Conservation (phyloP, 768 basidiomycete genomes). For the Macrolepiota fuliginosa region DNA sequence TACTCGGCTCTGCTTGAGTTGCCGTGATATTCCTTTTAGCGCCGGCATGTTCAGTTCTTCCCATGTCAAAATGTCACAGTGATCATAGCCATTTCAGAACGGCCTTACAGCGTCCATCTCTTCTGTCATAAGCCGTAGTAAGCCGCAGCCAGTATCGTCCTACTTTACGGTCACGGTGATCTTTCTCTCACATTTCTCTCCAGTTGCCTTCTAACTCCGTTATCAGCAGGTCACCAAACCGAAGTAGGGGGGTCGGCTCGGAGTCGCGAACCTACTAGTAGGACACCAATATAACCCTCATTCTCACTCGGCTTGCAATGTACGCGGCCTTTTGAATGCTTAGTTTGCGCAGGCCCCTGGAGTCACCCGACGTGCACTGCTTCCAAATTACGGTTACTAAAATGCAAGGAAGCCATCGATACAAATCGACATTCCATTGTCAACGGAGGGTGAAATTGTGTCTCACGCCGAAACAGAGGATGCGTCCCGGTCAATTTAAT, state of each 20-base stretch:
- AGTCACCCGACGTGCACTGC: not conserved
- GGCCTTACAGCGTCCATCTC: not conserved
- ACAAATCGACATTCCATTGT: conserved; percentile 6
- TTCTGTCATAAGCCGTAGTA: not conserved
- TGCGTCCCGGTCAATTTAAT: conserved; percentile 7
- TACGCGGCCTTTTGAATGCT: too few relatives aligned
- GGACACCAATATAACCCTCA: too few relatives aligned
- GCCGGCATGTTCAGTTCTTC: not conserved
- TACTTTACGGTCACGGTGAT: not conserved
- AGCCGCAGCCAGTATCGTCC: not conserved
- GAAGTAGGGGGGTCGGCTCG: not conserved
- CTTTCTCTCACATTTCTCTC: conserved; percentile 8
- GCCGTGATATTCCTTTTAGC: not conserved
- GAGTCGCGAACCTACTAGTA: not conserved
- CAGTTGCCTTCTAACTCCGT: conserved; percentile 9
- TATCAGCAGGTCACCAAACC: conserved; percentile 1
- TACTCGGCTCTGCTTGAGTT: conserved; percentile 10
- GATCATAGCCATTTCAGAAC: not conserved
- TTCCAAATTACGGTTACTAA: not conserved
- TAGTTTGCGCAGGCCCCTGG: too few relatives aligned
- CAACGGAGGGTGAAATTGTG: conserved; percentile 5
- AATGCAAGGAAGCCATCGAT: not conserved
- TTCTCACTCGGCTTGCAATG: too few relatives aligned
- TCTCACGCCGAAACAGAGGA: conserved; percentile 12
- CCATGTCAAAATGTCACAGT: conserved; percentile 11